Conservation (phyloP, 768 basidiomycete species). For the Trametopsis cervina region DNA sequence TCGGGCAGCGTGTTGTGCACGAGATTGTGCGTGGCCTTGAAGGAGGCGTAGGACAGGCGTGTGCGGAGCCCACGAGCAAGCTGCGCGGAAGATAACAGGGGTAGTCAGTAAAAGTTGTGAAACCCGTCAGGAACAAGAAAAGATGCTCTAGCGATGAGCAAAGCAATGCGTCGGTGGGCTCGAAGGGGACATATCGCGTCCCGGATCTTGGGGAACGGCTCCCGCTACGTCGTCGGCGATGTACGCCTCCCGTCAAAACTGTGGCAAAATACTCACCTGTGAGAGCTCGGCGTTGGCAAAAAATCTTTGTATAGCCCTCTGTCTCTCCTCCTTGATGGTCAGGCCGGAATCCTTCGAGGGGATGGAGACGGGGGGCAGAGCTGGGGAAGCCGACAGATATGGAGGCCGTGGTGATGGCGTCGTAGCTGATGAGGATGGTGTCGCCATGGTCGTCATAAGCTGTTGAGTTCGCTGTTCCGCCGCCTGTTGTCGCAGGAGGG, state of each 20-base stretch:
- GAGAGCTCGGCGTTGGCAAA: constrained; percentile 73
- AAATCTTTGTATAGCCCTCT: constrained; percentile 68
- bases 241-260: background rate
- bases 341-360: constrained; percentile 31
- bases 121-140: constrained; percentile 9
- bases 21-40: constrained; percentile 74
- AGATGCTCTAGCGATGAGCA: background rate
- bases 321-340: constrained; percentile 50
- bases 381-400: constrained; percentile 41
- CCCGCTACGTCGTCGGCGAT: constrained; percentile 19
- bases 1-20: constrained; percentile 60
- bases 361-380: constrained; percentile 31
- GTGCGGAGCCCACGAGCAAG: constrained; percentile 76
- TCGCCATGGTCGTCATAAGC: constrained; percentile 47
- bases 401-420: constrained; percentile 72
- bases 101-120: constrained; percentile 12
- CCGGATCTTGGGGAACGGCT: constrained; percentile 4
- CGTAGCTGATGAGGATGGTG: constrained; percentile 75
- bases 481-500: background rate
- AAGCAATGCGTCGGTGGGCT: background rate
- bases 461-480: background rate
- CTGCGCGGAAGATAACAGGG: constrained; percentile 33
- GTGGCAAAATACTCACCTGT: constrained; percentile 48
- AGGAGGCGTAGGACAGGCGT: constrained; percentile 76
- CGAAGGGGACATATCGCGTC: background rate